Percentiles rank a stretch among this genome's conserved stretches.
These are phyloP conservation scores for Fusarium sp. DNA, from an alignment of 2,329 filamentous ascomycete species.

Conservation along the genomic window DNA sequence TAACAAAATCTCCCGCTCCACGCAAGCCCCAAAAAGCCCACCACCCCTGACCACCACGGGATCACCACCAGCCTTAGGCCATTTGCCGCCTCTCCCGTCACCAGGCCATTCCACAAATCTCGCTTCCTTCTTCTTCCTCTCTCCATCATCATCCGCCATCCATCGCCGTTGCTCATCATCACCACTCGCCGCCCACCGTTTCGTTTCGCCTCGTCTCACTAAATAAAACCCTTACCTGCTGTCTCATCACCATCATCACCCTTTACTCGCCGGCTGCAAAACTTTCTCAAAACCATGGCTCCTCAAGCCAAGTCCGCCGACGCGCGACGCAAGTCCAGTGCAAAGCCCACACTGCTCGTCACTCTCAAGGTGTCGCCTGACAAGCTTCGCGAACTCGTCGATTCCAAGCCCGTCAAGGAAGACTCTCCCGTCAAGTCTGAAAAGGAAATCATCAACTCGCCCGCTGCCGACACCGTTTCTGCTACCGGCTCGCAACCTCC, in stretches of 20 bases:
- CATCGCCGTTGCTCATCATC: constrained; percentile 20
- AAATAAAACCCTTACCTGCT: constrained; percentile 13
- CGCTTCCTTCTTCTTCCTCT: constrained; percentile 30
- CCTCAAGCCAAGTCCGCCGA: constrained; percentile 50
- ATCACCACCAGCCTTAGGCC: constrained; percentile 45
- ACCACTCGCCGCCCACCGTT: constrained; percentile 10
- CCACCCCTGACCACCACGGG: constrained; percentile 47
- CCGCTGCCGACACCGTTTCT: constrained; percentile 55
- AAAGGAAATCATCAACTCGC: constrained; percentile 58
- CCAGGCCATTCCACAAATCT: constrained; percentile 40
- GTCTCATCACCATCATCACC: constrained; percentile 20
- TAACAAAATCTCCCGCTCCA: constrained; percentile 44
- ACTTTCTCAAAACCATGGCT: constrained; percentile 47
- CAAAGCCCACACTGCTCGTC: constrained; percentile 57
- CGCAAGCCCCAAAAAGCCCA: constrained; percentile 47
- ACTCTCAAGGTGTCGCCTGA: constrained; percentile 65
- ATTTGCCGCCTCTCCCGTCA: constrained; percentile 45
- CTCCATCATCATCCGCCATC: constrained; percentile 4
- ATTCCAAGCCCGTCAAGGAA: constrained; percentile 57
- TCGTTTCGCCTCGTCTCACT: constrained; percentile 7
- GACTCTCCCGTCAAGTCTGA: constrained; percentile 55
- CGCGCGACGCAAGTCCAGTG: constrained; percentile 54
- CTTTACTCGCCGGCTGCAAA: constrained; percentile 20
- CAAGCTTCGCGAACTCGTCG: constrained; percentile 63
- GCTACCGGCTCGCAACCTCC: constrained; percentile 46